Evolutionary conservation across 2,329 filamentous ascomycete species (phyloP).

Genomic region (Aspergillus spinulosporus): DNA sequence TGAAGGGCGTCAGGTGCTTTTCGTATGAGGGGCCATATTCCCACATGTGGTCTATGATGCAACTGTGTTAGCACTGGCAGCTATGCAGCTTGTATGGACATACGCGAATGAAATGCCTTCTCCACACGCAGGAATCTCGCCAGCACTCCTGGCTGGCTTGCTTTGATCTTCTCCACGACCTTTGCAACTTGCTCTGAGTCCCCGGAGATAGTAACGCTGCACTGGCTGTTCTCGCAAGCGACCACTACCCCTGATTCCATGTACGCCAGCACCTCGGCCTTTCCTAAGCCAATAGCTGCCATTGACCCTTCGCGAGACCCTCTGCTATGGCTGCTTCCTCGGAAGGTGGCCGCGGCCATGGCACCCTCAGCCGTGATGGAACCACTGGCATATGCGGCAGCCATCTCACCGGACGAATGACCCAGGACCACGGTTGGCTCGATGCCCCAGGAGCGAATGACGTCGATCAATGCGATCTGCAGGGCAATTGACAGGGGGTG

Average conservation of each 20-base stretch:
- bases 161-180: background rate
- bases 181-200: background rate
- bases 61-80: conserved; percentile 1
- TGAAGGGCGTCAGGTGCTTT: too few relatives aligned
- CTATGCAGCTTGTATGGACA: conserved; percentile 21
- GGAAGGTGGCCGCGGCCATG: conserved; percentile 1
- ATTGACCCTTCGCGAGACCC: background rate
- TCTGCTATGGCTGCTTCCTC: conserved; percentile 1
- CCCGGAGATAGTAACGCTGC: background rate
- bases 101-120: conserved; percentile 13
- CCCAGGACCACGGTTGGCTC: background rate
- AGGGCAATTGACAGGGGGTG: conserved; percentile 10
- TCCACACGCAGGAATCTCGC: conserved; percentile 7
- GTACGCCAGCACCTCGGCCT: background rate
- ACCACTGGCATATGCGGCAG: conserved; percentile 1
- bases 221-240: conserved; percentile 10
- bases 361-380: background rate
- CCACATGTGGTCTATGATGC: background rate
- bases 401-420: conserved; percentile 14
- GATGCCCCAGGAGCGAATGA: background rate
- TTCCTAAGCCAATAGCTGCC: conserved; percentile 4
- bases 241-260: background rate
- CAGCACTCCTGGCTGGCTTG: conserved; percentile 16
- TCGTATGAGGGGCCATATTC: background rate
- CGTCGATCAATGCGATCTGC: conserved; percentile 10